Base-by-base conservation (phyloP, 1,284 basidiomycete genomes). In the Cryptococcus floricola region DNA sequence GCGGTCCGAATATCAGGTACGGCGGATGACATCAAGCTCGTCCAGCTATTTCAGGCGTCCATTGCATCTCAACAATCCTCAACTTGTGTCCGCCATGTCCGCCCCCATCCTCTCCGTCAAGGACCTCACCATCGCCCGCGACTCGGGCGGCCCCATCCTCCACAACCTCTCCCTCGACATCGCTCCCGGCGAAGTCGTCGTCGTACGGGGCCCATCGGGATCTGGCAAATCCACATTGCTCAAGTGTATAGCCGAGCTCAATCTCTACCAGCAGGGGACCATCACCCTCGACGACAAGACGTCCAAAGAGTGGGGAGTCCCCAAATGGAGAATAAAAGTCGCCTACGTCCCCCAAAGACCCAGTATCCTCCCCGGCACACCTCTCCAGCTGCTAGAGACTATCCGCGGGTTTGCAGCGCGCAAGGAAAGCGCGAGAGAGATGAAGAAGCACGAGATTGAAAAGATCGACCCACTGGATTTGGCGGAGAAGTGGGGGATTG, bases 291-390 rank as follows among this genome's bases (percentile, higher is more conserved):
- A 81, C 66, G 88, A 86, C 73, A 82, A 82, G 88, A 87, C 28
- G 23, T 16, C 57, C 37, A 4, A 53, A 23, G n/a, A 48, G 13
- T 43, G 47, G 19, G 89, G 87, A 13, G 82, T 91, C 39, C 87
- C 90, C 4, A 73, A 72, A 27, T 93, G 84, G 76, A 84, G 91
- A 52, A 89, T 87, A 0, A 82, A 81, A 57, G 85, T 92, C 2
- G 82, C 86, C 61, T 93, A 93, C 69, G 85, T 92, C 43, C 90
- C 90, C 0, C 91, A 93, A 73, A 81, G 91, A 19, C 86, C 90
- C 0, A 87, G 89, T 0, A 78, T 92, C 14, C 82, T 92, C n/a
- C 84, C 89, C 0, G 87, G 86, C 5, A 87, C 87, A 5, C 90
- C 90, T 2, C 80, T 82, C 37, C 84, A 87, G 57, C 89, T 91